phyloP scores from a whole-genome alignment of 2,329 filamentous ascomycete species.

The Laburnicola sp. region DNA sequence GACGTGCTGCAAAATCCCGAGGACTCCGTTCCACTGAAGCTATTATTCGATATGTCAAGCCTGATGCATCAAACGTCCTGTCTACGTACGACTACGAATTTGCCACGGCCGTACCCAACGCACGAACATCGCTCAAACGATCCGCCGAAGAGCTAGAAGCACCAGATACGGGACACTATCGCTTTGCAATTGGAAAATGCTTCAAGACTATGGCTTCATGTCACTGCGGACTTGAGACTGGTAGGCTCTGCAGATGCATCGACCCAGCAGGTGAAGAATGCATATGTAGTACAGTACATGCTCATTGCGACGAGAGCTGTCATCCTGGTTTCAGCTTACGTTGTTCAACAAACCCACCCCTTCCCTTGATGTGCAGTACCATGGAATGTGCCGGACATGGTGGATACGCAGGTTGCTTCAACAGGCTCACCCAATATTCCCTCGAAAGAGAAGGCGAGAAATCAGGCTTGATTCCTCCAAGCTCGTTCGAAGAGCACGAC shows the following conservation, averaged over 20 bases:
- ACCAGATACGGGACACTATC: neutral
- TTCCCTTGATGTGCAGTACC: neutral
- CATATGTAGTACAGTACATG: neutral
- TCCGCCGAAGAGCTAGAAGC: neutral
- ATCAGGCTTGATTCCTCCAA: conserved; percentile 1
- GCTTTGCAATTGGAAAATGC: neutral
- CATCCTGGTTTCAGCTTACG: neutral
- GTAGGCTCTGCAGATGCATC: neutral
- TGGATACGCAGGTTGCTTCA: conserved; percentile 1
- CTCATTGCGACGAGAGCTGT: neutral
- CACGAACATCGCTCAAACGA: neutral
- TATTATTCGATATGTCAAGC: neutral
- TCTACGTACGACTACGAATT: neutral
- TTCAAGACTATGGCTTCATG: neutral
- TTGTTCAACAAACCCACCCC: neutral
- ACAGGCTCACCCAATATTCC: neutral
- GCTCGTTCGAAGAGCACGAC: neutral
- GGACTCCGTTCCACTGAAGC: neutral
- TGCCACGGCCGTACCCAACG: neutral
- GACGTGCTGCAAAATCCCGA: neutral
- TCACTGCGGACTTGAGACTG: neutral
- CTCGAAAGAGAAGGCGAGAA: conserved; percentile 2
- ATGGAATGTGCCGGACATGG: neutral
- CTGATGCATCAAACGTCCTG: neutral
- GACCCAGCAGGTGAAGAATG: neutral